phyloP scores from a whole-genome alignment of 345 rosid species.

The Citrus maxima region DNA sequence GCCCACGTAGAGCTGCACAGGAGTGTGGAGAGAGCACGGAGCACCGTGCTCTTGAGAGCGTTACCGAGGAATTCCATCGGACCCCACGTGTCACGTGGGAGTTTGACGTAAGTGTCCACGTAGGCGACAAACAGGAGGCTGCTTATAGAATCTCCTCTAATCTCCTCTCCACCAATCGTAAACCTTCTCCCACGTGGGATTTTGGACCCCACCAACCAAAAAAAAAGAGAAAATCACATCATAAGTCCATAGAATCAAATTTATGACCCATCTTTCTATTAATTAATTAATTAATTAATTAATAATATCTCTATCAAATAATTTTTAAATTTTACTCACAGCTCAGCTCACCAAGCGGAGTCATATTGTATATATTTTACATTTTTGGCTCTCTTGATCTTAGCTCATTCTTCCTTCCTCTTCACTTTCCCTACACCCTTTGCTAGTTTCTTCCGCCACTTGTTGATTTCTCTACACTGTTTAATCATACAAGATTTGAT shows the following conservation, averaged over 20 bases:
- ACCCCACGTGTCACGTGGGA: constrained; percentile 49
- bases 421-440: neutral
- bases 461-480: neutral
- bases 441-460: neutral
- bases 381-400: constrained; percentile 15
- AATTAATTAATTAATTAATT: neutral
- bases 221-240: neutral
- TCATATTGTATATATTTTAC: constrained; percentile 5
- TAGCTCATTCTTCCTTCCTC: constrained; percentile 1
- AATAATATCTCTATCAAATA: neutral
- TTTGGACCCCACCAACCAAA: constrained; percentile 30
- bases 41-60: neutral
- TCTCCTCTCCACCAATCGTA: constrained; percentile 70
- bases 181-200: constrained; percentile 55
- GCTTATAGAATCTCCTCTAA: constrained; percentile 48
- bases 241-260: constrained; percentile 5
- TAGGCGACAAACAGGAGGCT: constrained; percentile 23
- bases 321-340: neutral
- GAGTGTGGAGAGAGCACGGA: neutral
- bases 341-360: neutral
- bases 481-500: neutral
- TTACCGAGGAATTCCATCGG: neutral
- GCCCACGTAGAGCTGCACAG: neutral
- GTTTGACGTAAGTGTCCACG: constrained; percentile 28
- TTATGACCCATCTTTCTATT: neutral